A percentile compares a stretch with the other conserved stretches of the same genome.
These are phyloP conservation scores for Carallia pectinifolia DNA, from an alignment of 345 rosid species.

Conservation along the genomic window DNA sequence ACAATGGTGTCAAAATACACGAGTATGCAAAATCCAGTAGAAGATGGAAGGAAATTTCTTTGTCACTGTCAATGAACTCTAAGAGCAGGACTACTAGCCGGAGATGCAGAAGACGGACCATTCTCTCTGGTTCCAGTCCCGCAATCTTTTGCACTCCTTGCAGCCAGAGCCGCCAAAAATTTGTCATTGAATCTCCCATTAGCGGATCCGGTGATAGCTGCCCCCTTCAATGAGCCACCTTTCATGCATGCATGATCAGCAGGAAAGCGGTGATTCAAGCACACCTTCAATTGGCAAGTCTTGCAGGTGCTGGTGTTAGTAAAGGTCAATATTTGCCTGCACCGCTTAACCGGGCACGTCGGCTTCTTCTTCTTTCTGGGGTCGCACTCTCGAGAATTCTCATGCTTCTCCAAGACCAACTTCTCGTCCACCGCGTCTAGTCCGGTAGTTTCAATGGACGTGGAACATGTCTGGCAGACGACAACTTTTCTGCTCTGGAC, in stretches of 20 bases:
- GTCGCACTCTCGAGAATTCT: conserved; percentile 56
- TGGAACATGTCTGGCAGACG: conserved; percentile 66
- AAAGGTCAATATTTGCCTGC: conserved; percentile 63
- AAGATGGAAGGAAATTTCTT: not conserved
- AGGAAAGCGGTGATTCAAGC: conserved; percentile 75
- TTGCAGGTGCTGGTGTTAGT: conserved; percentile 70
- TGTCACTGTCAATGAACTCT: conserved; percentile 14
- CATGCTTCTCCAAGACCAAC: conserved; percentile 50
- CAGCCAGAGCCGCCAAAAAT: conserved; percentile 55
- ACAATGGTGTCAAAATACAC: too few species aligned
- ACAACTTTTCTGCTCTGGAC: conserved; percentile 57
- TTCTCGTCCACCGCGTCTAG: conserved; percentile 38
- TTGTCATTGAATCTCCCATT: conserved; percentile 40
- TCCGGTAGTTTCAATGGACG: conserved; percentile 65
- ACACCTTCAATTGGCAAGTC: conserved; percentile 62
- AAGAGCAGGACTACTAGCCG: conserved; percentile 17
- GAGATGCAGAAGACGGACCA: conserved; percentile 22
- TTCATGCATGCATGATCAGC: conserved; percentile 62
- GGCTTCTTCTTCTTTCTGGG: conserved; percentile 66
- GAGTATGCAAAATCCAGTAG: too few species aligned
- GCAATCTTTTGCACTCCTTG: conserved; percentile 54
- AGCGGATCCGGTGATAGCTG: conserved; percentile 1
- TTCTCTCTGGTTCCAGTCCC: conserved; percentile 5
- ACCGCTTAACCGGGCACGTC: conserved; percentile 57
- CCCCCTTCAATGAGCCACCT: not conserved